Conservation (phyloP, 192 early-diverging fungal genomes). For the Gryganskiella cystojenkinii region DNA sequence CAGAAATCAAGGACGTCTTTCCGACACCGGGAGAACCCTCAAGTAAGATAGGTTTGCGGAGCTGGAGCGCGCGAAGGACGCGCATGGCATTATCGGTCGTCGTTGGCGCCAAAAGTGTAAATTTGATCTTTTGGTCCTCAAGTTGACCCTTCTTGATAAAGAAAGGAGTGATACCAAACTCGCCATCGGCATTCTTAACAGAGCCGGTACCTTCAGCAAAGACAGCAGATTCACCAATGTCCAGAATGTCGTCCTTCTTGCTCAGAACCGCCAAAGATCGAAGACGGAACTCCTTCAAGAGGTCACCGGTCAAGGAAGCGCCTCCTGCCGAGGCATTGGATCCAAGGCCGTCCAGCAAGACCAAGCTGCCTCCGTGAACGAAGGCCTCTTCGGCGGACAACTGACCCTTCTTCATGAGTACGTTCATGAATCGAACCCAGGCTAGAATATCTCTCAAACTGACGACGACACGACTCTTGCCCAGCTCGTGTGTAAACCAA, state of each 20-base stretch:
- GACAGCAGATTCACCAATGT: conserved; percentile 47
- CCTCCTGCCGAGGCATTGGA: conserved; percentile 77
- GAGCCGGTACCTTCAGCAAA: conserved; percentile 48
- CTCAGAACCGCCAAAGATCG: conserved; percentile 57
- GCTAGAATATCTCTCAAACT: conserved; percentile 92
- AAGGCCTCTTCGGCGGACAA: conserved; percentile 68
- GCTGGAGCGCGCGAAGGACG: conserved; percentile 89
- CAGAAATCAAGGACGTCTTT: conserved; percentile 90
- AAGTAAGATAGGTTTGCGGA: conserved; percentile 90
- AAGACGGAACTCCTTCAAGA: conserved; percentile 64
- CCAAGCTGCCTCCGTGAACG: conserved; percentile 91
- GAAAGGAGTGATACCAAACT: conserved; percentile 87
- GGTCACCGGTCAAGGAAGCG: conserved; percentile 54
- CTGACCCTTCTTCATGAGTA: conserved; percentile 53
- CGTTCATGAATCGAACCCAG: conserved; percentile 89
- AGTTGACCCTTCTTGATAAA: conserved; percentile 73
- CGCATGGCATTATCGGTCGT: conserved; percentile 88
- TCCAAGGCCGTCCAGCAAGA: conserved; percentile 91
- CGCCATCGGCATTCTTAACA: conserved; percentile 27
- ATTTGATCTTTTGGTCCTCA: conserved; percentile 64
- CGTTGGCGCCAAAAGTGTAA: conserved; percentile 91
- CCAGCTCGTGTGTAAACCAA: conserved; percentile 75
- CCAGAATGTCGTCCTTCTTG: conserved; percentile 45
- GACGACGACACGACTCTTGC: conserved; percentile 66
- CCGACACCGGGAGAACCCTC: conserved; percentile 99